These are phyloP conservation scores for Scedosporium dehoogii DNA, from an alignment of 2,329 filamentous ascomycete genomes.

Conservation along the genomic window DNA sequence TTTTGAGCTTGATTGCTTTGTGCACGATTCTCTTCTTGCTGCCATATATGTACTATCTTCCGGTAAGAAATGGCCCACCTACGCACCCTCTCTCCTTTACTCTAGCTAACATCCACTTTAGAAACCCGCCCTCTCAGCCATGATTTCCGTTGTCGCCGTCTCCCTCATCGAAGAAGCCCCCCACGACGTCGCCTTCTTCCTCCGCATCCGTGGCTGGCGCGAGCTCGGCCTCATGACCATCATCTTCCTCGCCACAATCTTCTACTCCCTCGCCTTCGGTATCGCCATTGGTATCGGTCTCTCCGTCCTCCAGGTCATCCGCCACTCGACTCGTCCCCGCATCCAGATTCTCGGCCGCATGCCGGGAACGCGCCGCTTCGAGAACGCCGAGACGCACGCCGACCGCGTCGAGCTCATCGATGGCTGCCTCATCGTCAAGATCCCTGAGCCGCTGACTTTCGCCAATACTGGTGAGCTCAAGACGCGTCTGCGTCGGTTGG, in stretches of 20 bases:
- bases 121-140: conserved; percentile 88
- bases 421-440: conserved; percentile 91
- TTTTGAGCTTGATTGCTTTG: conserved; percentile 74
- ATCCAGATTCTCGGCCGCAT: conserved; percentile 94
- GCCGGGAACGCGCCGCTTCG: conserved; percentile 71
- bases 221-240: conserved; percentile 81
- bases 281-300: conserved; percentile 91
- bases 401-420: conserved; percentile 79
- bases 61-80: too few relatives aligned
- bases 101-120: conserved; percentile 24
- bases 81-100: too few relatives aligned
- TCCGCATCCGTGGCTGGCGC: conserved; percentile 72
- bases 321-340: conserved; percentile 80
- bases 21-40: conserved; percentile 72
- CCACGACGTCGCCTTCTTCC: conserved; percentile 84
- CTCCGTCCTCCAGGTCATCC: conserved; percentile 80
- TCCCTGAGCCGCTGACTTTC: conserved; percentile 92
- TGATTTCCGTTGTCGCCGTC: conserved; percentile 93
- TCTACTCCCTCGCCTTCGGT: conserved; percentile 87
- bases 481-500: conserved; percentile 68
- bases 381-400: conserved; percentile 69
- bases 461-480: conserved; percentile 93
- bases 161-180: conserved; percentile 93
- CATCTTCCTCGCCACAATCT: conserved; percentile 86
- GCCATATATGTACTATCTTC: conserved; percentile 89